Evolutionary conservation across 345 rosid species (phyloP), one percentile per base, ranked within the genome.

Genomic region (Citrus sp.): DNA sequence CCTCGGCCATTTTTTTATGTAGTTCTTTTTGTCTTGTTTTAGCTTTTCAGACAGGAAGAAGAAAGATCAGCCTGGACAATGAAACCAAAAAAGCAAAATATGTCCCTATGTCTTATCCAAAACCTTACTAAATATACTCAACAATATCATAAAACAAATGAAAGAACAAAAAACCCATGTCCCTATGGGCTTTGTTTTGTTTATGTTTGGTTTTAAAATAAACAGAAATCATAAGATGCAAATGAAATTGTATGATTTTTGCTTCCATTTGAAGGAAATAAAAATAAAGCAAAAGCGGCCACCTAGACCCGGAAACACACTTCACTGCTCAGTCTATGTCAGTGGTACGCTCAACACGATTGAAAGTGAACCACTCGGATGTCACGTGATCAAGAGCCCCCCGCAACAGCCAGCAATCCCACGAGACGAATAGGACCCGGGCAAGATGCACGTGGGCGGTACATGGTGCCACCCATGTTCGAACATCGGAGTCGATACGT

Each of bases 391-490:
- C 9, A 7, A 13, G 42, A 13, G 1, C 68, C 37, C 37, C 77
- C 18, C 59, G 40, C 78, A 32, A 7, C 66, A 5, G 66, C 19
- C 66, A 13, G 66, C 19, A 12, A 32, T 63, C 58, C 70, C 67
- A 72, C 75, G 30, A 72, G 30, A 59, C 35, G 2, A 25, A 7
- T 21, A 66, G 80, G 46, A 68, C 79, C 79, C 75, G 16, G 2
- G 14, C 30, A 63, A 62, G 21, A 13, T 7, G 70, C 81, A 72
- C 76, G 76, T 61, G 76, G 76, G 80, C 80, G 30, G 59, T 59
- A 22, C 6, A 21, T 30, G 61, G 22, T 51, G 72, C 63, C 35
- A 35, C 72, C 62, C 78, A 64, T 49, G 51, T 64, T 64, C 63
- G 24, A 67, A 66, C 79, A 34, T 5, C 2, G 3, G 63, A 34